Conservation (phyloP, 2,329 filamentous ascomycete genomes). For the Alternaria alternata region DNA sequence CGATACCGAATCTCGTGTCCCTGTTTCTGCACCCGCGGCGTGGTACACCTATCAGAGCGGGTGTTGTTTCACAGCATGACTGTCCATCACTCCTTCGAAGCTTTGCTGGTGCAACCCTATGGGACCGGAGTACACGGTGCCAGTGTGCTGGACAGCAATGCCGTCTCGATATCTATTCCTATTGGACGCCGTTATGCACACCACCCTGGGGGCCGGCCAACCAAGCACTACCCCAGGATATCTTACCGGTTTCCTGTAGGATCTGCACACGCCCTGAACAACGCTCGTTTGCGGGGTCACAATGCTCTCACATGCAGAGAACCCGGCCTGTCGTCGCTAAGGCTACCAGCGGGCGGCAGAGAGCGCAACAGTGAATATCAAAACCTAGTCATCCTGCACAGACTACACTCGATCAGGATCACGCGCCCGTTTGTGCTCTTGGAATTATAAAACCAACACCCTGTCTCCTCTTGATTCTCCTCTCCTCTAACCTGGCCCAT, state of each 20-base stretch:
- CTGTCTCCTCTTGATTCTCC: neutral
- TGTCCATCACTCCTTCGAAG: conserved; percentile 5
- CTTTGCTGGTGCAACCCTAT: conserved; percentile 11
- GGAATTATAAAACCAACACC: conserved; percentile 19
- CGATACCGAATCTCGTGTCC: neutral
- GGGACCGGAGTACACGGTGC: conserved; percentile 13
- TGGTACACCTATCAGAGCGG: conserved; percentile 7
- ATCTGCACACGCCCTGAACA: conserved; percentile 17
- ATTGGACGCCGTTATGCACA: conserved; percentile 21
- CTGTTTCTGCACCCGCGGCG: neutral
- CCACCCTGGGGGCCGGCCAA: conserved; percentile 20
- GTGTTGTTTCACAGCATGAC: conserved; percentile 2
- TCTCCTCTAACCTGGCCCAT: conserved; percentile 7
- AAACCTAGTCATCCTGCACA: conserved; percentile 17
- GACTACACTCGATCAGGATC: conserved; percentile 21
- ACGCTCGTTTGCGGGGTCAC: conserved; percentile 36
- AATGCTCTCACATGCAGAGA: conserved; percentile 18
- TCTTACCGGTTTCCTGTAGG: conserved; percentile 17
- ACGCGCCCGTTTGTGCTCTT: conserved; percentile 24
- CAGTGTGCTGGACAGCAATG: conserved; percentile 13
- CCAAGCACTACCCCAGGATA: conserved; percentile 37
- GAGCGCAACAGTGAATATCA: conserved; percentile 20
- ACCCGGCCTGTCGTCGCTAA: conserved; percentile 6
- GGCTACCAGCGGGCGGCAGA: conserved; percentile 8
- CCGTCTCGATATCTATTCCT: neutral